phyloP scores from a whole-genome alignment of 768 basidiomycete genomes.

The Tylopilus plumbeoviolaceoides region DNA sequence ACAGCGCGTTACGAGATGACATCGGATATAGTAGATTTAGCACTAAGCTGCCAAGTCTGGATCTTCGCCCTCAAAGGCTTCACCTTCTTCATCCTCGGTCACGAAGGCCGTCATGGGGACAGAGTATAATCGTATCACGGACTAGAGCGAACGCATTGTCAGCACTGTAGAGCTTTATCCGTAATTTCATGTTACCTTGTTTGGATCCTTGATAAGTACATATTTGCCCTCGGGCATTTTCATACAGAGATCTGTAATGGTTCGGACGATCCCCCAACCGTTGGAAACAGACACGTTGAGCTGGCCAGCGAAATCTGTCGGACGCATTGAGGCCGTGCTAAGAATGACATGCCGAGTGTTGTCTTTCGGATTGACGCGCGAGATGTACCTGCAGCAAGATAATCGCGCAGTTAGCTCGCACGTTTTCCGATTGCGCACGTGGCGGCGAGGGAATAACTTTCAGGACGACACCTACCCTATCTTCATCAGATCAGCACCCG shows the following conservation, averaged over 20 bases:
- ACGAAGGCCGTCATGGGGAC: conserved; percentile 89
- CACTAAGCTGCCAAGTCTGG: conserved; percentile 32
- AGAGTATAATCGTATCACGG: conserved; percentile 88
- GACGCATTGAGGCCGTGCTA: conserved; percentile 92
- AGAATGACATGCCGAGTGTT: conserved; percentile 94
- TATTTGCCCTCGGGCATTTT: conserved; percentile 99
- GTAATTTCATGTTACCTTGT: conserved; percentile 62
- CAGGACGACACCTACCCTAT: conserved; percentile 67
- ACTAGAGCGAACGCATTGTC: conserved; percentile 43
- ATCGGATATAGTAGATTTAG: conserved; percentile 6
- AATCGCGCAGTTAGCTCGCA: conserved; percentile 10
- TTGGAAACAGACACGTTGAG: conserved; percentile 93
- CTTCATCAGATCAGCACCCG: conserved; percentile 95
- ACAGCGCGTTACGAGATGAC: not conserved
- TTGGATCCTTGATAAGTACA: conserved; percentile 95
- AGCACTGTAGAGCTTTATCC: not conserved
- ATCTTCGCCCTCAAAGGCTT: conserved; percentile 40
- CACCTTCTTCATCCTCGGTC: conserved; percentile 69
- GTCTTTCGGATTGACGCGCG: conserved; percentile 90
- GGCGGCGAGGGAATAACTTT: not conserved
- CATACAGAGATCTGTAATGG: conserved; percentile 90
- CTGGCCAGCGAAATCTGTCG: conserved; percentile 89
- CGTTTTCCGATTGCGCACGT: not conserved
- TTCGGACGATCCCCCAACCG: conserved; percentile 98
- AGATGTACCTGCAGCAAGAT: conserved; percentile 70